Evolutionary conservation across 768 basidiomycete species (phyloP).

Genomic region (Phlebiopsis flavidoalba): DNA sequence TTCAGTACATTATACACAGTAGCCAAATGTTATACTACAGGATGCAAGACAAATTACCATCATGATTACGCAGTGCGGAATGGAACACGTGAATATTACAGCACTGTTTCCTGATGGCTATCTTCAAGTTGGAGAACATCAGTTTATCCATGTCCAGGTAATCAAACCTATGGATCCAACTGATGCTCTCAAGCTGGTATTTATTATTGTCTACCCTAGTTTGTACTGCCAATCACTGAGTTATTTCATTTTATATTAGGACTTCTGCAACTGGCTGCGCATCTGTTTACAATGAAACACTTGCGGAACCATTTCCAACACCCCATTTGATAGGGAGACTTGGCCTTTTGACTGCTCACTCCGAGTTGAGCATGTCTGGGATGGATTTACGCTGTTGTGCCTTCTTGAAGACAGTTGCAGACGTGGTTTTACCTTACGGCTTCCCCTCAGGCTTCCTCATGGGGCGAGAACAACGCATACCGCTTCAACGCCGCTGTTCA

Average conservation of each 20-base stretch:
- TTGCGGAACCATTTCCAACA: not conserved
- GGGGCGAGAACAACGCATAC: slow-evolving; percentile 17
- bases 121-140: slow-evolving; percentile 3
- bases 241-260: slow-evolving; percentile 6
- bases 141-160: not conserved
- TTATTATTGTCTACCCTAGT: no score
- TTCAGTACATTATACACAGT: no score
- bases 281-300: slow-evolving; percentile 1
- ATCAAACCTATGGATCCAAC: not conserved
- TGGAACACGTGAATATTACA: not conserved
- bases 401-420: slow-evolving; percentile 19
- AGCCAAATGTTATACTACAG: not conserved
- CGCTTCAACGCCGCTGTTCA: slow-evolving; percentile 22
- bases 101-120: not conserved
- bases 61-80: not conserved
- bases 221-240: no score
- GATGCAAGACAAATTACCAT: not conserved
- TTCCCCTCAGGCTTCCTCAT: slow-evolving; percentile 23
- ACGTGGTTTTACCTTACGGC: slow-evolving; percentile 8
- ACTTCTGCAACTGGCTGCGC: slow-evolving; percentile 9
- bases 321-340: not conserved
- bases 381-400: slow-evolving; percentile 12
- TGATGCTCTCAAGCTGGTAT: slow-evolving; percentile 4
- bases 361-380: not conserved
- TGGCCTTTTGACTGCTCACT: not conserved